These are phyloP conservation scores for Thalassiosira mediterranea DNA, from an alignment of 352 stramenopile species.

Conservation along the genomic window DNA sequence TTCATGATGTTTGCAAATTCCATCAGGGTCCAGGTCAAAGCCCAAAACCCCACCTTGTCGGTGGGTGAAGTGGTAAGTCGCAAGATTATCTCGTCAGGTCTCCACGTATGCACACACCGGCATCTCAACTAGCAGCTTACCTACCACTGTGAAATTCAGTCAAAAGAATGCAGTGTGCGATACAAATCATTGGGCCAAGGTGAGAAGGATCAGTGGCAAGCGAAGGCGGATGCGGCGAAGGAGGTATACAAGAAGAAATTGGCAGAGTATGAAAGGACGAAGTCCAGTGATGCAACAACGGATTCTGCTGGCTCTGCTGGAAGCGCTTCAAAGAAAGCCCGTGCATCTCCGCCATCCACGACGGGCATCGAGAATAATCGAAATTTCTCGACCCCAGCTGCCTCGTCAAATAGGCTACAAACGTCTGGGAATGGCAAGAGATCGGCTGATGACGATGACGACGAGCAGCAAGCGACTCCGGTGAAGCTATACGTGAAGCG, in stretches of 20 bases:
- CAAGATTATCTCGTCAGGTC: background rate
- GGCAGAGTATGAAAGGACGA: constrained; percentile 67
- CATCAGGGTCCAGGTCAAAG: constrained; percentile 86
- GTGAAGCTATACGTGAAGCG: too few relatives aligned
- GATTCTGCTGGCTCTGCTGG: too few relatives aligned
- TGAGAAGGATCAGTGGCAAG: constrained; percentile 56
- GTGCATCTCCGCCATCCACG: too few relatives aligned
- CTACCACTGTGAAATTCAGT: constrained; percentile 8
- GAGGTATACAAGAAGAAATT: constrained; percentile 52
- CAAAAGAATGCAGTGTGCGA: constrained; percentile 37
- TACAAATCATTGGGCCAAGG: constrained; percentile 54
- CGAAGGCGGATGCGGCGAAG: constrained; percentile 50
- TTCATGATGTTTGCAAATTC: constrained; percentile 95
- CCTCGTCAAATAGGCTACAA: too few relatives aligned
- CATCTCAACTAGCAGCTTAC: background rate
- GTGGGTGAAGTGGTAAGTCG: constrained; percentile 89
- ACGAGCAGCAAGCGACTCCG: background rate
- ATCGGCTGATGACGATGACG: constrained; percentile 6
- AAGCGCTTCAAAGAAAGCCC: too few relatives aligned
- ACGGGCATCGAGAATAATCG: constrained; percentile 4
- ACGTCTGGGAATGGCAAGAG: background rate
- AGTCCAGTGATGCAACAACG: constrained; percentile 8
- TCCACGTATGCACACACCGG: background rate
- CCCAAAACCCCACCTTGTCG: constrained; percentile 90
- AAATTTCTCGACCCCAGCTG: too few relatives aligned